Conservation (phyloP, 2,329 filamentous ascomycete genomes). For the Alternaria ethzedia region DNA sequence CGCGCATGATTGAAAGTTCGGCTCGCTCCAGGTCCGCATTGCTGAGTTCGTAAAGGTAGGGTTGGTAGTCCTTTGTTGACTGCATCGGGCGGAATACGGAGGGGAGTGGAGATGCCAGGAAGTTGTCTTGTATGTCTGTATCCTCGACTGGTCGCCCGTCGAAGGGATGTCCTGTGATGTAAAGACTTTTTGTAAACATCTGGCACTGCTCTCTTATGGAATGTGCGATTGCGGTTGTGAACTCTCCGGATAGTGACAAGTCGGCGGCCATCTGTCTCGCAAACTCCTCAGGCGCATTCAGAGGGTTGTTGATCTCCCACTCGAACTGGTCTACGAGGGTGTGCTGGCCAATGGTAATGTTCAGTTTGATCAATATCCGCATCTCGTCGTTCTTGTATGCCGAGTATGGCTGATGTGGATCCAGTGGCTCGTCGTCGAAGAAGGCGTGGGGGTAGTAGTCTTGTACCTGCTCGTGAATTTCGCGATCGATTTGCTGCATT, state of each 20-base stretch:
- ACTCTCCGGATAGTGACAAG: constrained; percentile 90
- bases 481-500: constrained; percentile 70
- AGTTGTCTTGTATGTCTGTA: constrained; percentile 82
- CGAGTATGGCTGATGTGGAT: constrained; percentile 86
- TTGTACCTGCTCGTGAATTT: constrained; percentile 86
- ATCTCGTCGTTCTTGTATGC: constrained; percentile 99
- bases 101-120: constrained; percentile 82
- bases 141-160: constrained; percentile 94
- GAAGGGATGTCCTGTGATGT: constrained; percentile 91
- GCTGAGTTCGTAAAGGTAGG: constrained; percentile 91
- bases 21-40: constrained; percentile 89
- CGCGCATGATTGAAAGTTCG: constrained; percentile 89
- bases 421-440: constrained; percentile 86
- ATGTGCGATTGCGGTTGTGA: constrained; percentile 96
- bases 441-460: constrained; percentile 94
- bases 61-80: constrained; percentile 90
- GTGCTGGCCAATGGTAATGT: constrained; percentile 95
- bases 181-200: constrained; percentile 90
- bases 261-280: constrained; percentile 88
- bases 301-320: constrained; percentile 96
- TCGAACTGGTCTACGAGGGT: constrained; percentile 97
- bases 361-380: constrained; percentile 93
- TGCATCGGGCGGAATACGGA: constrained; percentile 89
- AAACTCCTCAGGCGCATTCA: constrained; percentile 95
- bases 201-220: constrained; percentile 96